Conservation (phyloP, 2,329 filamentous ascomycete species). For the Botrytis sinoallii region DNA sequence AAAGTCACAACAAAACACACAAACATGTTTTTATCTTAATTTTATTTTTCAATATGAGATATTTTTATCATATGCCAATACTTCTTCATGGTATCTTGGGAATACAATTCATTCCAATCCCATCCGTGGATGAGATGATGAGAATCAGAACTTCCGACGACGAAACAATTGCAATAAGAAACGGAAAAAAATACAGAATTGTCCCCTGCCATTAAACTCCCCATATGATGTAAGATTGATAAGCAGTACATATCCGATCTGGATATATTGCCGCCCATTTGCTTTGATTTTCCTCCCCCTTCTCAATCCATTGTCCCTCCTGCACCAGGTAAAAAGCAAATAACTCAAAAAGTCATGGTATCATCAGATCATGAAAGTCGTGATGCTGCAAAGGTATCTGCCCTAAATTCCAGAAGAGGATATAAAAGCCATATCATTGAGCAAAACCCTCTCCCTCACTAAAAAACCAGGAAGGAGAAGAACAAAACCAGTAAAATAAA, state of each 20-base stretch:
- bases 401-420: slow-evolving; percentile 8
- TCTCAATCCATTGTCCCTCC: neutral
- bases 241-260: slow-evolving; percentile 10
- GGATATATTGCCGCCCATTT: neutral
- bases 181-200: slow-evolving; percentile 5
- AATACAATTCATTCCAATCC: slow-evolving; percentile 12
- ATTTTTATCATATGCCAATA: slow-evolving; percentile 16
- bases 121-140: neutral
- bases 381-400: slow-evolving; percentile 15
- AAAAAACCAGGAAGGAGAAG: slow-evolving; percentile 7
- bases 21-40: neutral
- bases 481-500: slow-evolving; percentile 15
- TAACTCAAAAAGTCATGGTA: slow-evolving; percentile 8
- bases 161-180: slow-evolving; percentile 7
- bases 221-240: slow-evolving; percentile 16
- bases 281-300: slow-evolving; percentile 3
- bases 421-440: slow-evolving; percentile 8
- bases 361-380: slow-evolving; percentile 21
- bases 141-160: slow-evolving; percentile 2
- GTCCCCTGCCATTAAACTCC: slow-evolving; percentile 20
- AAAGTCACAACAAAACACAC: neutral
- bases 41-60: slow-evolving; percentile 10
- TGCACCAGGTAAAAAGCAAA: neutral
- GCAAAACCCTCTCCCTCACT: slow-evolving; percentile 14
- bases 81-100: slow-evolving; percentile 15